Base-by-base conservation (phyloP, 495 filamentous ascomycete genomes). In the Schizothecium vesticola region DNA sequence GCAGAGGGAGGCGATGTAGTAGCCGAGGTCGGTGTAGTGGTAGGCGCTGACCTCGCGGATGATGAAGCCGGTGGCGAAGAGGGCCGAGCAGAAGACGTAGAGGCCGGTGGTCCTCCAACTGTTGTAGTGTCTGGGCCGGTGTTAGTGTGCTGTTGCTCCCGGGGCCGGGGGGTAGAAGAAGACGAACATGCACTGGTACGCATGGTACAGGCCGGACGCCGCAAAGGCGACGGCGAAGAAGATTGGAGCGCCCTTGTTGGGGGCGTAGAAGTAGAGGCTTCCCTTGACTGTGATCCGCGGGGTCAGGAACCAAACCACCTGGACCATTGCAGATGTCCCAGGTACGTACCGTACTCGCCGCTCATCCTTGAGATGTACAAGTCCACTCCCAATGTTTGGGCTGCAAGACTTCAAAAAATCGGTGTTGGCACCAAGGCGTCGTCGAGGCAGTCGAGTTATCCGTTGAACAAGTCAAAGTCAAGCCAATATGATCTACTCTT, bases 231-330 rank as follows among this genome's bases (percentile, higher is more conserved):
- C 76, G 10, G 87, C 84, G 71, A 91, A 92, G 64, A 88, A 85
- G 31, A 92, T 83, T 0, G 90, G 86, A 2, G 89, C 89, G 3
- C 82, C 89, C 76, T 91, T 90, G 72, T 91, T 92, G 0, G 91
- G 91, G 21, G 88, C 89, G 78, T 92, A 92, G 75, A 86, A 88
- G 84, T 86, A 92, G 56, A 87, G 73, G 71, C 87, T 91, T 21
- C 78, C 81, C 11, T 76, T 67, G 57, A 84, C 83, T 83, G 56
- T 51, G 21, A 16, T 7, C 6, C 3, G n/a, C n/a, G 33, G 22
- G 67, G 29, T 58, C 12, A 61, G 6, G 2, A 16, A 36, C 13
- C 33, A 36, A 16, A 36, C 13, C 33, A 36, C 13, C 33, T 36
- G 12, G 33, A 5, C 33, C 33, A 36, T 13, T 23, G 23, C 59